A percentile compares a stretch with the other conserved stretches of the same genome.
Evolutionary conservation across 352 stramenopile species (phyloP).

Genomic region (Pythium pyrilobum): DNA sequence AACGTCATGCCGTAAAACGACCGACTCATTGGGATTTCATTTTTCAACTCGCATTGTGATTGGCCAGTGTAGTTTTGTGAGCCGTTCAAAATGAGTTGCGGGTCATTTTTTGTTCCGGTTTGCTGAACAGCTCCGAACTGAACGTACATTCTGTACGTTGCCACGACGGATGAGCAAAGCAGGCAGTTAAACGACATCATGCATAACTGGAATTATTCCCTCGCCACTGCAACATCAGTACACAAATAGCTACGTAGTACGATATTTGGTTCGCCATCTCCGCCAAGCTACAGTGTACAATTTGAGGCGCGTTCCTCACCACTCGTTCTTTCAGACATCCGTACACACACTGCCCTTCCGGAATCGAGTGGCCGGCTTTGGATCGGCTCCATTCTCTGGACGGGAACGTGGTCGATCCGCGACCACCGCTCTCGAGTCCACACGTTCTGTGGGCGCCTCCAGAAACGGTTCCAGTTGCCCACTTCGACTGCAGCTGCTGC

Average conservation of each 20-base stretch:
- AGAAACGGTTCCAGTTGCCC: background rate
- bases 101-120: conserved; percentile 9
- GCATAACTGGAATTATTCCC: too few species aligned
- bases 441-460: too few species aligned
- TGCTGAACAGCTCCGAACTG: conserved; percentile 5
- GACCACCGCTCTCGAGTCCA: too few species aligned
- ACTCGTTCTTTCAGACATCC: conserved; percentile 7
- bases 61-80: background rate
- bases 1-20: conserved; percentile 2
- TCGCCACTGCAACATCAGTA: conserved; percentile 1
- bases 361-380: background rate
- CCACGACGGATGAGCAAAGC: conserved; percentile 4
- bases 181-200: conserved; percentile 12
- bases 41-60: conserved; percentile 4
- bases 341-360: conserved; percentile 13
- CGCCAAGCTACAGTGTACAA: too few species aligned
- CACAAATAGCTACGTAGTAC: background rate
- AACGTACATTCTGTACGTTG: background rate
- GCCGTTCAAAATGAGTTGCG: too few species aligned
- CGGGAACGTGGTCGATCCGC: too few species aligned
- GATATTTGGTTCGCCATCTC: too few species aligned
- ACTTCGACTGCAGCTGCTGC: too few species aligned
- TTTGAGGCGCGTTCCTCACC: too few species aligned
- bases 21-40: conserved; percentile 2
- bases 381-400: background rate